A percentile compares a stretch with the other conserved stretches of the same genome.
These are phyloP conservation scores for Cornus controversa DNA, from an alignment of 148 eudicot species.

Conservation along the genomic window DNA sequence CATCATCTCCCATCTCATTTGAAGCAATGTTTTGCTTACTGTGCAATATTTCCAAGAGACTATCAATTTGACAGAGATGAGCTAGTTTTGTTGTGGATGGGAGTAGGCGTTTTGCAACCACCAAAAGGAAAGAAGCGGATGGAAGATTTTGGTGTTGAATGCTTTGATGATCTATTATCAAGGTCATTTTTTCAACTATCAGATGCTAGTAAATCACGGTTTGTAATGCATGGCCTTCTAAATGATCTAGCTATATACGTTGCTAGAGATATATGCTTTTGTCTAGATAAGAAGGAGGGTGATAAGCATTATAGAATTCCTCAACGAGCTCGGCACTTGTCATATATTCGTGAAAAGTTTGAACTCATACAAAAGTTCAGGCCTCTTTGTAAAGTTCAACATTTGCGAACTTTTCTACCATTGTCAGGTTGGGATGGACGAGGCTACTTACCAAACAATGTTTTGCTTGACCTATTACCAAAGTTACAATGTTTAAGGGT, in stretches of 20 bases:
- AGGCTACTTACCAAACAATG: too few relatives aligned
- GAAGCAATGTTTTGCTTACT: slow-evolving; percentile 23
- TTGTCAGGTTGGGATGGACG: too few relatives aligned
- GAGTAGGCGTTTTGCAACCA: slow-evolving; percentile 6
- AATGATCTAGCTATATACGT: neutral
- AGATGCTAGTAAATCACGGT: neutral
- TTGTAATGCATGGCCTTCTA: neutral
- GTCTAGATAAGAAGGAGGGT: neutral
- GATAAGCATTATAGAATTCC: neutral
- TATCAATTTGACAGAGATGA: slow-evolving; percentile 20
- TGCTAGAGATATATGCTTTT: neutral
- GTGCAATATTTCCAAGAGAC: slow-evolving; percentile 27
- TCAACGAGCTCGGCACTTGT: neutral
- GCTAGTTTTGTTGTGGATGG: slow-evolving; percentile 24
- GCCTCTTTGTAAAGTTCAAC: neutral
- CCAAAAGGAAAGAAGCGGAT: neutral
- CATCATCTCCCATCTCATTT: slow-evolving; percentile 26
- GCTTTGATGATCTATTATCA: neutral
- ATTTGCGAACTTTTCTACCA: too few relatives aligned
- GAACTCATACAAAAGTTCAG: neutral
- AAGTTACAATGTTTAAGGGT: neutral
- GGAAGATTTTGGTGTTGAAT: neutral
- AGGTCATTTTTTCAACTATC: neutral
- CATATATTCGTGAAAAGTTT: neutral
- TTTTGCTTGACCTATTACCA: too few relatives aligned